Evolutionary conservation across 139 green algal genomes (phyloP).

Genomic region (Helicosporidium sp.): DNA sequence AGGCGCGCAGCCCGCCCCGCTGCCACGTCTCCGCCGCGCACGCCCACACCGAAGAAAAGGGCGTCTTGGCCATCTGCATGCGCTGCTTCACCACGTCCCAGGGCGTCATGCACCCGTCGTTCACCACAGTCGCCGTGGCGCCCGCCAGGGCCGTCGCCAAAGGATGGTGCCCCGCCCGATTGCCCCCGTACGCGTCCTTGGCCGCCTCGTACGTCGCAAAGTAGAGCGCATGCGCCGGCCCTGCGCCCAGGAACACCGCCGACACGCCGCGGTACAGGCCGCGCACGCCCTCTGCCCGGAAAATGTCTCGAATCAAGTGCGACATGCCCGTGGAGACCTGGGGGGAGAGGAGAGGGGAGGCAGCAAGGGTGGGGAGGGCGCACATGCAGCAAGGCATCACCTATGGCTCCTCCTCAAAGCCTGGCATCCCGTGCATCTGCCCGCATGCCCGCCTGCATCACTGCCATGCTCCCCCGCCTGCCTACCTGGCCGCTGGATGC

Average conservation of each 20-base stretch:
- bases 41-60: conserved; percentile 40
- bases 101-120: conserved; percentile 70
- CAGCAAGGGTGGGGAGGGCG: too few relatives aligned
- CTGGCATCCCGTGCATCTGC: too few relatives aligned
- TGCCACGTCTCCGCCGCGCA: conserved; percentile 35
- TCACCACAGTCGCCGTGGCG: conserved; percentile 60
- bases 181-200: conserved; percentile 54
- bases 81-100: conserved; percentile 80
- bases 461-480: too few relatives aligned
- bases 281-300: conserved; percentile 46
- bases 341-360: not conserved
- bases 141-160: conserved; percentile 37
- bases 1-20: conserved; percentile 52
- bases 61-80: conserved; percentile 52
- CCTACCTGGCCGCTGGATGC: too few relatives aligned
- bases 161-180: conserved; percentile 30
- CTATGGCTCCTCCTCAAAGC: too few relatives aligned
- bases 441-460: too few relatives aligned
- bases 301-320: conserved; percentile 29
- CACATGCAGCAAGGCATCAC: too few relatives aligned
- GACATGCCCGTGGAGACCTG: conserved; percentile 45
- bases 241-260: conserved; percentile 43
- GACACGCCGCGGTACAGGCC: conserved; percentile 64
- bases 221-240: conserved; percentile 82
- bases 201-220: conserved; percentile 80